phyloP scores from a whole-genome alignment of 2,329 filamentous ascomycete species.

The Fusarium algeriense region DNA sequence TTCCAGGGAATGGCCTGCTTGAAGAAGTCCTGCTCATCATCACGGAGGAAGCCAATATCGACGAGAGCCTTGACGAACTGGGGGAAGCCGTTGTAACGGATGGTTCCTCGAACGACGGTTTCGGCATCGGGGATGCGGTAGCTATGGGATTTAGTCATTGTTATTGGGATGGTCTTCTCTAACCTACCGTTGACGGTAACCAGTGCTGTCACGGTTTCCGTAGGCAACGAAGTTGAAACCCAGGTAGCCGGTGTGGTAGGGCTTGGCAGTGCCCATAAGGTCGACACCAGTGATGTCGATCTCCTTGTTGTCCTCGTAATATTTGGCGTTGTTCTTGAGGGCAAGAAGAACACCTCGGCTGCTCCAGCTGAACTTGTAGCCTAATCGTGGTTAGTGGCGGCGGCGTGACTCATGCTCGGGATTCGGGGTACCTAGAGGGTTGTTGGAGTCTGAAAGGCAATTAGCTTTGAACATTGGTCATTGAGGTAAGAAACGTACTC shows the following conservation, averaged over 20 bases:
- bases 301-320: conserved; percentile 82
- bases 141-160: conserved; percentile 6
- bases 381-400: conserved; percentile 5
- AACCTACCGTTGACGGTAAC: conserved; percentile 86
- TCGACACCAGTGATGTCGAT: conserved; percentile 72
- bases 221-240: conserved; percentile 91
- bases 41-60: conserved; percentile 88
- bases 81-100: conserved; percentile 90
- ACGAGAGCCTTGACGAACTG: conserved; percentile 90
- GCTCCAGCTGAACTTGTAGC: conserved; percentile 74
- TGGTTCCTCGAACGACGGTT: conserved; percentile 84
- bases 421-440: conserved; percentile 72
- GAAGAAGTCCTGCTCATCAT: conserved; percentile 66
- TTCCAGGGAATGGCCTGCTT: conserved; percentile 81
- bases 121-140: conserved; percentile 88
- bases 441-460: conserved; percentile 72
- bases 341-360: conserved; percentile 89
- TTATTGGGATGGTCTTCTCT: not conserved
- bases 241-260: conserved; percentile 85
- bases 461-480: conserved; percentile 11
- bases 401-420: not conserved
- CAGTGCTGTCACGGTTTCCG: conserved; percentile 90
- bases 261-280: conserved; percentile 88
- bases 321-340: conserved; percentile 85
- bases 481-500: conserved; percentile 34